Evolutionary conservation across 345 rosid genomes (phyloP), one percentile per base, ranked within the genome.

Genomic region (Gossypium sturtianum): DNA sequence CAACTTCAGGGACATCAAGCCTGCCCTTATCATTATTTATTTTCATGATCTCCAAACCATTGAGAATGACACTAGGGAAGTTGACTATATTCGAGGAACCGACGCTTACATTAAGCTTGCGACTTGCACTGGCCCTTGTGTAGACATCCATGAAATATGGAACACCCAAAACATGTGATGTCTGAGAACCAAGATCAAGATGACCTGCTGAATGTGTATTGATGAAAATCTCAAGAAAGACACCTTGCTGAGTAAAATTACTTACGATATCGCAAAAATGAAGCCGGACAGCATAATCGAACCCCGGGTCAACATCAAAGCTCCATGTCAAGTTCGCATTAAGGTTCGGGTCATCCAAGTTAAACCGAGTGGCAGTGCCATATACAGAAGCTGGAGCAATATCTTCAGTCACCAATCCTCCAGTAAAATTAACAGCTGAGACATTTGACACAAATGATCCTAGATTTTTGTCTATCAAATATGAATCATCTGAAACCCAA

Each of bases 261-360:
- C 65, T 79, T 38, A 84, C 53, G 2, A 94, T 78, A 71, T 92
- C 86, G 70, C 97, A 94, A 61, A 94, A 86, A 75, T 94, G 98
- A 77, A 92, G 89, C 77, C 98, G 82, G 4, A 90, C 82, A 38
- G 92, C 82, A 80, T 90, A 88, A 13, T 86, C 86, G 59, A 92
- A 94, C 65, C 87, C 87, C 54, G 91, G 86, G 51, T 89, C 90
- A 52, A 92, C 87, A 2, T 71, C 72, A 66, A 91, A 90, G 17
- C 56, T 74, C 98, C 97, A 92, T 19, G 98, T 94, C 38, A 94
- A 45, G 62, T 94, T 94, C 1, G 80, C 89, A 9, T 58, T 79
- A 0, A 49, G 47, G 15, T 0, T 17, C 34, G 90, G 90, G 79
- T 85, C 80, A 2, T 47, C 87, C 12, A 86, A 72, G 72, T 80